Percentiles rank a stretch among this genome's conserved stretches.
These are phyloP conservation scores for Apiotrichum sp. DNA, from an alignment of 1,284 basidiomycete genomes.

Conservation along the genomic window DNA sequence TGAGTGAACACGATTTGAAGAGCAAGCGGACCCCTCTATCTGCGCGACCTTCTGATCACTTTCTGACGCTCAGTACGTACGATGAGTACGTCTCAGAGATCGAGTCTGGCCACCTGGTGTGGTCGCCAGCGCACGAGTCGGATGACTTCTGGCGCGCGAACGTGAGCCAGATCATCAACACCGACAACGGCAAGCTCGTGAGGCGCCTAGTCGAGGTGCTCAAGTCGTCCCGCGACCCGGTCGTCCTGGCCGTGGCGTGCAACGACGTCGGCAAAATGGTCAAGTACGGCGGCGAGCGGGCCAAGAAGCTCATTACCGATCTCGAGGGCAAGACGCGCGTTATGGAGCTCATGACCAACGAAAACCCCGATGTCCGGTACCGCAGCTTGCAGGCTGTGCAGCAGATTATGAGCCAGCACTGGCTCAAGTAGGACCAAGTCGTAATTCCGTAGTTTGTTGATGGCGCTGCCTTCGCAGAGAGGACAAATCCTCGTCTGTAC, in stretches of 20 bases:
- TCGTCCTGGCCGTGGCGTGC: slow-evolving; percentile 77
- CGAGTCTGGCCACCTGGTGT: slow-evolving; percentile 80
- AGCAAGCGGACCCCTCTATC: too few species aligned
- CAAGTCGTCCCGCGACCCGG: slow-evolving; percentile 62
- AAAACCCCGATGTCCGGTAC: slow-evolving; percentile 84
- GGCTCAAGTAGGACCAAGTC: slow-evolving; percentile 1
- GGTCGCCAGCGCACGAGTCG: slow-evolving; percentile 91
- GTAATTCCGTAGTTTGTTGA: too few species aligned
- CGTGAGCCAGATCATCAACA: slow-evolving; percentile 76
- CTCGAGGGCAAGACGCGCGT: slow-evolving; percentile 81
- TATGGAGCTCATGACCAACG: slow-evolving; percentile 91
- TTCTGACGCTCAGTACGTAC: slow-evolving; percentile 60
- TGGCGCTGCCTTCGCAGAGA: not conserved
- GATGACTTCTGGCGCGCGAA: slow-evolving; percentile 99
- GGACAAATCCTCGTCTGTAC: not conserved
- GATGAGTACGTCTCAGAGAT: slow-evolving; percentile 94
- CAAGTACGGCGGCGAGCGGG: slow-evolving; percentile 71
- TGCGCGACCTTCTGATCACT: not conserved
- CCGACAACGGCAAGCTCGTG: slow-evolving; percentile 69
- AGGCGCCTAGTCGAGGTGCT: slow-evolving; percentile 72
- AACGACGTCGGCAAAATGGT: slow-evolving; percentile 93
- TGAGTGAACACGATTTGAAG: too few species aligned
- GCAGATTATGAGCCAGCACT: slow-evolving; percentile 44
- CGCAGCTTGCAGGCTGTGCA: slow-evolving; percentile 62
- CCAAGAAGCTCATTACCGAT: slow-evolving; percentile 80